phyloP scores from a whole-genome alignment of 2,329 filamentous ascomycete genomes.

The Coniochaeta hoffmannii region DNA sequence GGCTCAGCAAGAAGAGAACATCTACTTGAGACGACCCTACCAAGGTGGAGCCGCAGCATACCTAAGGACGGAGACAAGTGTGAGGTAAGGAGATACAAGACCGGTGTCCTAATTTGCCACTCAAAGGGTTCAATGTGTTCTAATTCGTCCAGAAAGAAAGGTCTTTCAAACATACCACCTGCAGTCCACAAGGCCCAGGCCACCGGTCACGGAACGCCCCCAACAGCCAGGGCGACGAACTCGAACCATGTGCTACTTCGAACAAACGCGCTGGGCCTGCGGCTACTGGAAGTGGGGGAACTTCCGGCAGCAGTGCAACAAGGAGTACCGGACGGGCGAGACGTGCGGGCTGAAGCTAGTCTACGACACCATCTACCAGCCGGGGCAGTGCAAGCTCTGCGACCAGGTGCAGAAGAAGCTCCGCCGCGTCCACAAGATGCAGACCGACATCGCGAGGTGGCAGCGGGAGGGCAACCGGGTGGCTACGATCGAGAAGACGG shows the following conservation, averaged over 20 bases:
- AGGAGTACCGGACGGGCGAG: conserved; percentile 92
- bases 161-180: background rate
- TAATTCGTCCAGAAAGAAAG: background rate
- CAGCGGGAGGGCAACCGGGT: conserved; percentile 63
- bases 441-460: conserved; percentile 71
- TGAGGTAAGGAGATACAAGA: background rate
- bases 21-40: too few relatives aligned
- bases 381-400: conserved; percentile 72
- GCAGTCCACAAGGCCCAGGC: background rate
- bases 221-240: background rate
- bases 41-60: background rate
- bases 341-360: conserved; percentile 92
- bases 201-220: background rate
- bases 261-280: conserved; percentile 77
- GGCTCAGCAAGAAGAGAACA: too few relatives aligned
- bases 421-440: conserved; percentile 67
- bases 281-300: conserved; percentile 92
- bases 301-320: conserved; percentile 87
- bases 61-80: background rate
- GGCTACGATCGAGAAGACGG: conserved; percentile 65
- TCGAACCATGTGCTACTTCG: conserved; percentile 84
- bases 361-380: conserved; percentile 59
- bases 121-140: background rate
- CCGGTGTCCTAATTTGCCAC: background rate
- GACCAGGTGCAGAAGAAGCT: conserved; percentile 83